phyloP scores from a whole-genome alignment of 163 green algal species.

The Chlamydomonas reinhardtii region DNA sequence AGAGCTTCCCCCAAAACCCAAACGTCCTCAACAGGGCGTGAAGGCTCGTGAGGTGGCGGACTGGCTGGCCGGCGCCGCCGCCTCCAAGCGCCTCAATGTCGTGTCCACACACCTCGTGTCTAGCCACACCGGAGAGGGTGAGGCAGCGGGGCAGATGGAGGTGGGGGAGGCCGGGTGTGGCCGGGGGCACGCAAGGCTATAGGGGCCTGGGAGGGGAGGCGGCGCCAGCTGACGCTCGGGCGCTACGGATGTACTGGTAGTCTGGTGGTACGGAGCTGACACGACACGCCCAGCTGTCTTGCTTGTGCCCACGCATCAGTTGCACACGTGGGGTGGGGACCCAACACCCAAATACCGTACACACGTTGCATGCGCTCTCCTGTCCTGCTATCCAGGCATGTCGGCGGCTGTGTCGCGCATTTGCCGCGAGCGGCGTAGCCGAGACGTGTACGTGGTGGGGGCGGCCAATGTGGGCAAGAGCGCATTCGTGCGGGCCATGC shows the following conservation, averaged over 20 bases:
- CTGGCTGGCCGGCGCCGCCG: conserved; percentile 82
- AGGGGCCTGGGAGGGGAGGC: too few species aligned
- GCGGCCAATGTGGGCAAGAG: conserved; percentile 98
- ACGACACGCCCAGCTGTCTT: too few species aligned
- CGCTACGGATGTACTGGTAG: too few species aligned
- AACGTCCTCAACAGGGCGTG: conserved; percentile 17
- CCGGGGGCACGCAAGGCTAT: too few species aligned
- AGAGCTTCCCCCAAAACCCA: background rate
- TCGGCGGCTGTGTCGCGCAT: conserved; percentile 57
- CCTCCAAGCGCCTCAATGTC: conserved; percentile 80
- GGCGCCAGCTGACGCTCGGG: too few species aligned
- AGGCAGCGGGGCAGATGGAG: too few species aligned
- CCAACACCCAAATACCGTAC: too few species aligned
- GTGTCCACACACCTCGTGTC: conserved; percentile 80
- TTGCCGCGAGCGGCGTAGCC: conserved; percentile 74
- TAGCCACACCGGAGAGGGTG: conserved; percentile 71
- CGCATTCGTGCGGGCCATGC: conserved; percentile 91
- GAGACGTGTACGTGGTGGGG: conserved; percentile 95
- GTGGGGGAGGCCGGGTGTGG: background rate
- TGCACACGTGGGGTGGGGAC: too few species aligned
- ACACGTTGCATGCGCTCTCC: too few species aligned
- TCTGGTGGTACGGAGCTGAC: too few species aligned
- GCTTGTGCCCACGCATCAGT: too few species aligned
- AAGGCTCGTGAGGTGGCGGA: conserved; percentile 65
- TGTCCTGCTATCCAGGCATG: conserved; percentile 48